These are phyloP conservation scores for Kockovaella imperatae DNA, from an alignment of 768 basidiomycete genomes.

Conservation along the genomic window DNA sequence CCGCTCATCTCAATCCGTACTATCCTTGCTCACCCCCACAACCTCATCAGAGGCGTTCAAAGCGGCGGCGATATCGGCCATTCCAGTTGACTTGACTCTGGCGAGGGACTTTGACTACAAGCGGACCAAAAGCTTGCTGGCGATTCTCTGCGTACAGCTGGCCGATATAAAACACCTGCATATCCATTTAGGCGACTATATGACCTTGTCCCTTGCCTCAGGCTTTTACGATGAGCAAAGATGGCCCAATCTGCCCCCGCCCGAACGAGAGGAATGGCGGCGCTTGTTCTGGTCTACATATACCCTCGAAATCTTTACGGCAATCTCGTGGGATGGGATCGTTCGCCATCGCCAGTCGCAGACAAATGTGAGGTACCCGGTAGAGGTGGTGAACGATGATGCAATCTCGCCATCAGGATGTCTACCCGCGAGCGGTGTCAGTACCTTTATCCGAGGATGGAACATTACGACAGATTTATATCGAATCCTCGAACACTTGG, in stretches of 20 bases:
- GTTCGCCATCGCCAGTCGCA: slow-evolving; percentile 28
- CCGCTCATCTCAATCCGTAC: slow-evolving; percentile 4
- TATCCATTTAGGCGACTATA: slow-evolving; percentile 27
- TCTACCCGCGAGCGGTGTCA: too few species aligned
- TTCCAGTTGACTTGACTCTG: slow-evolving; percentile 1
- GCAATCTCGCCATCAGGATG: slow-evolving; percentile 16
- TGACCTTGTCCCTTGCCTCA: slow-evolving; percentile 18
- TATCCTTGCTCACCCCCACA: neutral
- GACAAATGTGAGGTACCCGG: slow-evolving; percentile 30
- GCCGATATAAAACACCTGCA: slow-evolving; percentile 16
- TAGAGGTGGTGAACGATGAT: slow-evolving; percentile 28
- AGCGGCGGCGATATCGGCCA: slow-evolving; percentile 14
- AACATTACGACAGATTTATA: slow-evolving; percentile 35
- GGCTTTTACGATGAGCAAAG: slow-evolving; percentile 29
- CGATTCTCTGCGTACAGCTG: slow-evolving; percentile 29
- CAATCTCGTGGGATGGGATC: slow-evolving; percentile 32
- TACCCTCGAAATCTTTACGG: slow-evolving; percentile 23
- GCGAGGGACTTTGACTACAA: slow-evolving; percentile 27
- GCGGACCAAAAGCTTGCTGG: slow-evolving; percentile 23
- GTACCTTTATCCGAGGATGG: slow-evolving; percentile 28
- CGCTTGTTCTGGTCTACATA: slow-evolving; percentile 37
- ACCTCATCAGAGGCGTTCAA: slow-evolving; percentile 23
- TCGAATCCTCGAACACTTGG: slow-evolving; percentile 33
- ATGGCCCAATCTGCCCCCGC: slow-evolving; percentile 25
- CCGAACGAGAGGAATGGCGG: slow-evolving; percentile 29